Evolutionary conservation across 306 rosid genomes (phyloP).

Genomic region (Carpinus viminea): DNA sequence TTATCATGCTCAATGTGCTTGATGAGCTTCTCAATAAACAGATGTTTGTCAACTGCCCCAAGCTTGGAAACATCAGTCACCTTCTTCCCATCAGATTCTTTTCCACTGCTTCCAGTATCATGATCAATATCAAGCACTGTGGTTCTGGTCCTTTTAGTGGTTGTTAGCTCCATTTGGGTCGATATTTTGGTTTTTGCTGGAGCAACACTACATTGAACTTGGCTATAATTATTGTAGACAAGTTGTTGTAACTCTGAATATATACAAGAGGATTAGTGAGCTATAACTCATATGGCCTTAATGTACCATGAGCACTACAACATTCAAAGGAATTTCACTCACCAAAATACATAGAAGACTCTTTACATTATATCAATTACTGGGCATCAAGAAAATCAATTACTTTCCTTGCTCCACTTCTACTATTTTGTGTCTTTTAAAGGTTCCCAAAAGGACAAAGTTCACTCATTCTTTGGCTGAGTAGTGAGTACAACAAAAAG

Average conservation of each 20-base stretch:
- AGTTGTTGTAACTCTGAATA: not conserved
- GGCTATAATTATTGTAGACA: not conserved
- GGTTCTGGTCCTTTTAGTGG: slow-evolving; percentile 49
- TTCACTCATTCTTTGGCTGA: too few species aligned
- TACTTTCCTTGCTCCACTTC: too few species aligned
- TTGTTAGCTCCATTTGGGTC: slow-evolving; percentile 45
- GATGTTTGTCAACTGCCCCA: slow-evolving; percentile 53
- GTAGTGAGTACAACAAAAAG: too few species aligned
- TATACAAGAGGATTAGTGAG: too few species aligned
- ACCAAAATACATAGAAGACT: too few species aligned
- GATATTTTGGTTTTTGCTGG: slow-evolving; percentile 16
- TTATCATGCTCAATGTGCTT: slow-evolving; percentile 65
- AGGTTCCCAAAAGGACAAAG: too few species aligned
- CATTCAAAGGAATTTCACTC: not conserved
- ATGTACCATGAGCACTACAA: too few species aligned
- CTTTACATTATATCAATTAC: too few species aligned
- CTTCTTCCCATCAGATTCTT: slow-evolving; percentile 39
- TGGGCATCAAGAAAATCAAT: too few species aligned
- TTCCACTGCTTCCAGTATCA: slow-evolving; percentile 20
- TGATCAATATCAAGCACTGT: slow-evolving; percentile 46
- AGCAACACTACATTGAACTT: slow-evolving; percentile 6
- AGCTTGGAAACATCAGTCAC: slow-evolving; percentile 59
- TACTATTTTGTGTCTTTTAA: too few species aligned
- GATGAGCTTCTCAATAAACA: slow-evolving; percentile 53
- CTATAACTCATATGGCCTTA: not conserved